Evolutionary conservation across 441 rosid genomes (phyloP).

Genomic region (Croton laevigatus): DNA sequence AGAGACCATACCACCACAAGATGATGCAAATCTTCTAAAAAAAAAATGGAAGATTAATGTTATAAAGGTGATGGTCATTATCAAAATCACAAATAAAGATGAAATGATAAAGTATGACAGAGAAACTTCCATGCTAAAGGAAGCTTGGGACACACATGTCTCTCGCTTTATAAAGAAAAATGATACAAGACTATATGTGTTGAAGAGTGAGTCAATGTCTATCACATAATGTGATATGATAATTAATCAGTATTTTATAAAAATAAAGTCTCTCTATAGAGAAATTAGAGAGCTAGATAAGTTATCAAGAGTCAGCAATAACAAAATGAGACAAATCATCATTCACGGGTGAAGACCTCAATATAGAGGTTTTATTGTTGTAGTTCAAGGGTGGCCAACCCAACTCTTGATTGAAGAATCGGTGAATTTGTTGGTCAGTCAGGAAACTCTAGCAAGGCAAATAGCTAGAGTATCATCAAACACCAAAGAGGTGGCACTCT

Average conservation of each 20-base stretch:
- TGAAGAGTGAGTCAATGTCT: not conserved
- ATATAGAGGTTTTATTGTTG: conserved; percentile 1
- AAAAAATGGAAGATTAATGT: not conserved
- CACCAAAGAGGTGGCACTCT: no score
- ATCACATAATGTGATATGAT: not conserved
- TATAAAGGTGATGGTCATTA: not conserved
- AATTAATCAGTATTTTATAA: no score
- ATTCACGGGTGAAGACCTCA: not conserved
- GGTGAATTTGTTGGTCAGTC: no score
- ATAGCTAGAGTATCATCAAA: no score
- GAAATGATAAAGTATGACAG: not conserved
- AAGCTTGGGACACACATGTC: no score
- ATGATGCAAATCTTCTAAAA: not conserved
- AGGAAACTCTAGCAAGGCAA: no score
- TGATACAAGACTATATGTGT: not conserved
- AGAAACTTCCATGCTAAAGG: not conserved
- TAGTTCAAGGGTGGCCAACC: not conserved
- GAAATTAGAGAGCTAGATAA: not conserved
- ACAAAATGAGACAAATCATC: not conserved
- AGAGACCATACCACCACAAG: not conserved
- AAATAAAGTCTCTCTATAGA: not conserved
- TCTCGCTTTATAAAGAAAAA: not conserved
- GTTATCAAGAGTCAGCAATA: not conserved
- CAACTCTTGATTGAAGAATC: not conserved
- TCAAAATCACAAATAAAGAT: no score